Conservation (phyloP, 441 rosid species). For the Aleurites moluccanus region DNA sequence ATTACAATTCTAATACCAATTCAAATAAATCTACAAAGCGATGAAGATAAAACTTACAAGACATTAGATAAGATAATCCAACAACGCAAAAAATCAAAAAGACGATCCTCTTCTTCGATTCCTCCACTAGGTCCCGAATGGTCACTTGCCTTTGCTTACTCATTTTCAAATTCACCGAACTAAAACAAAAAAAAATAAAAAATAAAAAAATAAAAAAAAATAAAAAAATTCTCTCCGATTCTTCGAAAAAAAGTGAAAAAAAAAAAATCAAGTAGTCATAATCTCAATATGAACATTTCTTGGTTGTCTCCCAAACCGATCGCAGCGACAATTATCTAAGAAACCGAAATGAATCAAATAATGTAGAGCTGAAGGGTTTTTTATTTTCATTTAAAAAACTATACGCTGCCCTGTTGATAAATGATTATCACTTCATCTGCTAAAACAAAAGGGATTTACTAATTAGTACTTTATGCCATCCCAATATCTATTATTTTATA, state of each 20-base stretch:
- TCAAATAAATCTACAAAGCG: neutral
- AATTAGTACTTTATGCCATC: no score
- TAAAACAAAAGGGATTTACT: no score
- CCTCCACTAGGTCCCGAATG: slow-evolving; percentile 82
- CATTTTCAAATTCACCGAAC: slow-evolving; percentile 39
- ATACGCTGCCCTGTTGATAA: no score
- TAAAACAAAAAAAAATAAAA: slow-evolving; percentile 5
- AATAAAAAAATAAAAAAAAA: no score
- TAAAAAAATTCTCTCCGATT: neutral
- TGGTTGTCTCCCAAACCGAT: slow-evolving; percentile 15
- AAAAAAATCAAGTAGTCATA: slow-evolving; percentile 14
- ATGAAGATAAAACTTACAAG: slow-evolving; percentile 51
- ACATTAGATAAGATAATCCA: slow-evolving; percentile 93
- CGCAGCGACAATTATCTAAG: slow-evolving; percentile 3
- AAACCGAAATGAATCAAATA: slow-evolving; percentile 11
- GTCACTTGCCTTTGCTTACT: slow-evolving; percentile 64
- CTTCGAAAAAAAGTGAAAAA: neutral
- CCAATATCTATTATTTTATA: no score
- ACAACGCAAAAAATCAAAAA: slow-evolving; percentile 81
- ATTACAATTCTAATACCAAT: neutral
- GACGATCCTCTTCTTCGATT: slow-evolving; percentile 91
- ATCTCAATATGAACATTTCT: slow-evolving; percentile 12
- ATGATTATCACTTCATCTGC: no score
- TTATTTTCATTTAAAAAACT: no score
- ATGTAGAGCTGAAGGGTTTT: slow-evolving; percentile 20